A percentile compares a stretch with the other conserved stretches of the same genome.
phyloP scores from a whole-genome alignment of 179 eudicot species.

The Beta macrorhiza region DNA sequence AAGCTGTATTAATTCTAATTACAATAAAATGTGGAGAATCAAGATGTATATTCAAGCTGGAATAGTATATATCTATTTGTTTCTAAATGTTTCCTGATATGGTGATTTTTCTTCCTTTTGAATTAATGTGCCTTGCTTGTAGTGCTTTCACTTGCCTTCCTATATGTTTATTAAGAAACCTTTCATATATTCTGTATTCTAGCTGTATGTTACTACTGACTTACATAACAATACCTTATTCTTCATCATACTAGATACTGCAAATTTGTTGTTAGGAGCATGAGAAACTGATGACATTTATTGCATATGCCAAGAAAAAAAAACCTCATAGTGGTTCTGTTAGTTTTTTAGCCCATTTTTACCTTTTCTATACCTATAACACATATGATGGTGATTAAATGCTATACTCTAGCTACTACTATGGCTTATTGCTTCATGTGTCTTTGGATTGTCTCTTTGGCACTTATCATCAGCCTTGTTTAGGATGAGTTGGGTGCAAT shows the following conservation, averaged over 20 bases:
- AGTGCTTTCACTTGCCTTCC: background rate
- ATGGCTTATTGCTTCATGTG: too few species aligned
- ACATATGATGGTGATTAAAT: background rate
- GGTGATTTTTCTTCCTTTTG: background rate
- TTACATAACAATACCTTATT: too few species aligned
- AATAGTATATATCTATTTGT: background rate
- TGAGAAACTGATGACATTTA: background rate
- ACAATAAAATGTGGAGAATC: background rate
- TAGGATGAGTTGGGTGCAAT: too few species aligned
- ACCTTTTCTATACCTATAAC: background rate
- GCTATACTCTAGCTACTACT: too few species aligned
- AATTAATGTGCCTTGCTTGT: too few species aligned
- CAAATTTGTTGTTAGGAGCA: background rate
- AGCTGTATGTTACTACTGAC: background rate
- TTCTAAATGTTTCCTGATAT: conserved; percentile 1
- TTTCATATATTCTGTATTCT: background rate
- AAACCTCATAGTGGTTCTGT: background rate
- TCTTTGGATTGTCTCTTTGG: too few species aligned
- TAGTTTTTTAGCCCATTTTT: background rate
- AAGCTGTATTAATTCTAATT: background rate
- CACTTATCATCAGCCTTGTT: too few species aligned
- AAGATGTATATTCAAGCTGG: background rate
- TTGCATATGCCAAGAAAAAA: background rate
- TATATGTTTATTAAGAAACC: background rate
- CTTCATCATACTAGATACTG: background rate